Evolutionary conservation across 2,329 filamentous ascomycete species (phyloP).

Genomic region (Thelonectria blattea): DNA sequence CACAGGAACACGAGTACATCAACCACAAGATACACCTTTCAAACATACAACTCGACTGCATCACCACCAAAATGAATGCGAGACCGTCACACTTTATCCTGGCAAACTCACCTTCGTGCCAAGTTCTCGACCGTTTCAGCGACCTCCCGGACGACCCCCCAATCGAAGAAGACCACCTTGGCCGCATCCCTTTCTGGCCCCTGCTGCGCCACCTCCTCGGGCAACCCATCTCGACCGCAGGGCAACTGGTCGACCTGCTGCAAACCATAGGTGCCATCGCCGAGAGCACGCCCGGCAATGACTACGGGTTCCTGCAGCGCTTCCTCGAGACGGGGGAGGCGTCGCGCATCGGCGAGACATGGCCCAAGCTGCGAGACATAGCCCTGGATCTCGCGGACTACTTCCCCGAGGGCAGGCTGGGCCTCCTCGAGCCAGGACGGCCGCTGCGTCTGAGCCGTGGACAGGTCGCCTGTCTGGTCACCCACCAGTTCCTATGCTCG

Average conservation of each 20-base stretch:
- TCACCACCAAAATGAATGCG: slow-evolving; percentile 18
- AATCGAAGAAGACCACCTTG: slow-evolving; percentile 33
- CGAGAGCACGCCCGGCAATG: slow-evolving; percentile 26
- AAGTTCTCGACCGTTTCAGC: slow-evolving; percentile 41
- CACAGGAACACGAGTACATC: too few species aligned
- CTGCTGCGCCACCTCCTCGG: slow-evolving; percentile 34
- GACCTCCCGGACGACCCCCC: slow-evolving; percentile 27
- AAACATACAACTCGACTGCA: too few species aligned
- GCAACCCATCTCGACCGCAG: slow-evolving; percentile 5
- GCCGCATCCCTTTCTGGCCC: slow-evolving; percentile 37
- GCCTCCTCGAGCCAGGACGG: slow-evolving; percentile 22
- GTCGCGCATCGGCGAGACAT: slow-evolving; percentile 24
- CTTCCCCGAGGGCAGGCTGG: slow-evolving; percentile 30
- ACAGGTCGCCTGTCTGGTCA: slow-evolving; percentile 40
- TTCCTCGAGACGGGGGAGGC: neutral
- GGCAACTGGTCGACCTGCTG: slow-evolving; percentile 34
- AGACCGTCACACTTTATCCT: slow-evolving; percentile 26
- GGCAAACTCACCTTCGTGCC: slow-evolving; percentile 27
- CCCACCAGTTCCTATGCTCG: slow-evolving; percentile 43
- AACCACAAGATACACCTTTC: too few species aligned
- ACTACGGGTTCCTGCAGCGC: slow-evolving; percentile 31
- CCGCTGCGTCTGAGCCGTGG: slow-evolving; percentile 31
- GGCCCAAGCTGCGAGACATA: slow-evolving; percentile 34
- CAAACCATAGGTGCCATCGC: slow-evolving; percentile 38
- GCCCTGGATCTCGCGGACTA: slow-evolving; percentile 29